These are phyloP conservation scores for Malbranchea zuffiana DNA, from an alignment of 2,329 filamentous ascomycete genomes.

Conservation along the genomic window DNA sequence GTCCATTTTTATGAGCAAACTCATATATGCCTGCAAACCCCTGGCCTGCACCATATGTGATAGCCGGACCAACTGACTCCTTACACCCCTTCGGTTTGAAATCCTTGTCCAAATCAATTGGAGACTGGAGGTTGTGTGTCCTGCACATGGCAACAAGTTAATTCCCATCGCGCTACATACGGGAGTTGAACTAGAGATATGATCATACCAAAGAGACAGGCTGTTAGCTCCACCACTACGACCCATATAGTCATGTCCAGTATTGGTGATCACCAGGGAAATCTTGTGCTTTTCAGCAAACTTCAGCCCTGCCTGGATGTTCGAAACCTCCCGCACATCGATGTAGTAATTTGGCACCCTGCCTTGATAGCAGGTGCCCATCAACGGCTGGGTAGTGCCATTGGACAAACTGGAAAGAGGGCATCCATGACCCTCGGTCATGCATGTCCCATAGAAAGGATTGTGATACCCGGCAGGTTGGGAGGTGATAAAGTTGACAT, in stretches of 20 bases:
- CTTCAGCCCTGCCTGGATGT: conserved; percentile 16
- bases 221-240: conserved; percentile 29
- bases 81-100: conserved; percentile 14
- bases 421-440: conserved; percentile 5
- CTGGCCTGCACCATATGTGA: conserved; percentile 17
- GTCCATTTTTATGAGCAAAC: conserved; percentile 13
- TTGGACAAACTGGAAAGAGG: conserved; percentile 6
- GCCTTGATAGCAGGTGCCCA: conserved; percentile 20
- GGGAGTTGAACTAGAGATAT: background rate
- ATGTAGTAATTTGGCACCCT: conserved; percentile 20
- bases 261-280: conserved; percentile 42
- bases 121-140: conserved; percentile 14
- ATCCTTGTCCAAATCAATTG: conserved; percentile 12
- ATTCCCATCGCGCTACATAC: background rate
- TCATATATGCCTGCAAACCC: conserved; percentile 16
- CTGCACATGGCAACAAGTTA: conserved; percentile 9
- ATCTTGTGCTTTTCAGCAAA: conserved; percentile 21
- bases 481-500: conserved; percentile 8
- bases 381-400: background rate
- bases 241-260: conserved; percentile 43
- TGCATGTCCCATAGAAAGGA: conserved; percentile 3
- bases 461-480: conserved; percentile 8
- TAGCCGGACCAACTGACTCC: conserved; percentile 7
- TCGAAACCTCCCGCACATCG: conserved; percentile 15
- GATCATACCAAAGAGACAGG: conserved; percentile 18